Evolutionary conservation across 2,329 filamentous ascomycete genomes (phyloP), one percentile per base, ranked within the genome.

Genomic region (Dendrostoma leiphaemia): DNA sequence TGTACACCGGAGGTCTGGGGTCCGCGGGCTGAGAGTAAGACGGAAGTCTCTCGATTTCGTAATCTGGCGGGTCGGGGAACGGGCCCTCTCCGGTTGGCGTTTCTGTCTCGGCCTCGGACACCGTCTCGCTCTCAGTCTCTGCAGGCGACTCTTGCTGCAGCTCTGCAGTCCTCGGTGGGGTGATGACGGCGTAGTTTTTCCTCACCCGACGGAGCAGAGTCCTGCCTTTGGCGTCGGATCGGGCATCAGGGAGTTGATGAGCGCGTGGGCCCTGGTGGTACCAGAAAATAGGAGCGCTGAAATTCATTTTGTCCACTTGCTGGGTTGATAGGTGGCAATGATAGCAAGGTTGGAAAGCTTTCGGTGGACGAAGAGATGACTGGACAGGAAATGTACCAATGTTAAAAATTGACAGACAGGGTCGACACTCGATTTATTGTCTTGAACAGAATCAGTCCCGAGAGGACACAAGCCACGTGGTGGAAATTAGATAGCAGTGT

Each of bases 171-270:
- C 23, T n/a, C 12, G 7, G n/a, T 6, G 34, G 34, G 34, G 38
- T 51, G 41, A 51, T 47, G 21, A 47, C 23, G 9, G 41, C 26
- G n/a, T 51, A 47, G 19, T 48, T 34, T 3, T 26, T 10, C 2
- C 48, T 47, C n/a, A 55, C 43, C 41, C 43, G 48, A 12, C 48
- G 41, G 21, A 55, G 48, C 4, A 51, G 32, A 12, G 41, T 40
- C 21, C 41, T 31, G 3, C 34, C 41, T n/a, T 51, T 51, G 2
- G 34, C 28, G 23, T 51, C 53, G 23, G 48, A 51, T n/a, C 48
- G 21, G 2, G 41, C 41, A 40, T 55, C 41, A 23, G 53, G 48
- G 6, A 51, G 41, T 28, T 46, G 48, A 15, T 51, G 48, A 32
- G 48, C 32, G 35, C 32, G 48, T 23, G 38, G 29, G 19, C 32